Evolutionary conservation across 225 moss, liverwort and hornwort genomes (phyloP), one percentile per base, ranked within the genome.

Genomic region (Polytrichum commune): DNA sequence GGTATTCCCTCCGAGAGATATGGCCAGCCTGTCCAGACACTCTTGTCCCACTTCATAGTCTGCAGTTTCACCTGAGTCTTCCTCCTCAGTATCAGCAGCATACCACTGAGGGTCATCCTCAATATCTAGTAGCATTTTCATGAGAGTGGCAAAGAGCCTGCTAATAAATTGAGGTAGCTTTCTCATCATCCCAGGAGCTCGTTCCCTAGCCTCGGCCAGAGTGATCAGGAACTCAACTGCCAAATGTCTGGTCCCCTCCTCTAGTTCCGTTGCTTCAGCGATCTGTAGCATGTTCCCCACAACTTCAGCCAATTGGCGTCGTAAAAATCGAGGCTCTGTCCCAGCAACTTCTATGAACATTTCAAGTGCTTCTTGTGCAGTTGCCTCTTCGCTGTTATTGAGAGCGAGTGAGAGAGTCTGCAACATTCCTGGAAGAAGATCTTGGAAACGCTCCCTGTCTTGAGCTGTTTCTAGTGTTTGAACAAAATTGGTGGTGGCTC

Each of bases 1-100:
- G 19, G 95, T 91, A 61, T 98, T 98, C 19, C 98, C 98, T 55
- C 98, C 98, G 19, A 98, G 90, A n/a, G 98, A 93, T 62, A 98
- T 98, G 53, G 95, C 95, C 26, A 98, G 75, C 67, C 98, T 82
- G 66, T 98, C 98, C 8, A 98, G 81, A 72, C 93, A 95, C 75
- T 98, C 98, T 82, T 98, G 98, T 53, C 91, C 98, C 6, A 98
- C 98, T 89, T 95, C 98, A 80, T 93, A 95, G 79, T 98, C 93
- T 57, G 93, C 91, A 27, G 88, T 91, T 69, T 98, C 95, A 19
- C 98, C 95, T 8, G 65, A 81, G 54, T 95, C 95, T 38, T 98
- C 98, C 27, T 93, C 98, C 77, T 98, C 98, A 18, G 83, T 95
- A 64, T 95, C 98, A 7, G 95, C 98, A 54, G 83, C 77, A 80